Conservation (phyloP, 23 red algal species). For the Gracilaria caudata region DNA sequence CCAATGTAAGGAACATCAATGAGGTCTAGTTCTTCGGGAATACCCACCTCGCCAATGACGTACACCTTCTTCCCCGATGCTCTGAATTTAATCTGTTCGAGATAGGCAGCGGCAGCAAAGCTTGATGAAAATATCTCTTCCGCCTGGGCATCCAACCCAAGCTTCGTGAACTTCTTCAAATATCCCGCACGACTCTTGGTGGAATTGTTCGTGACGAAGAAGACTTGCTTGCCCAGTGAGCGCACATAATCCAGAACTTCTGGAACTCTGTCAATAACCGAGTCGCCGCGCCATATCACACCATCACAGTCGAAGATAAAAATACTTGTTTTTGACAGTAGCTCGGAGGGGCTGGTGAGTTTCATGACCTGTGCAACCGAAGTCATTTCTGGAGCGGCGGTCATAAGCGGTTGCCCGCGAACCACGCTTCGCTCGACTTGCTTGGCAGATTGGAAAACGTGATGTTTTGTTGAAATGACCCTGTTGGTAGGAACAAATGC, state of each 20-base stretch:
- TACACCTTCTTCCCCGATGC: constrained; percentile 96
- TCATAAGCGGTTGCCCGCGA: constrained; percentile 11
- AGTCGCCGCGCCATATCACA: constrained; percentile 93
- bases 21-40: constrained; percentile 89
- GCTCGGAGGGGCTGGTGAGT: constrained; percentile 43
- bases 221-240: constrained; percentile 79
- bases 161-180: constrained; percentile 91
- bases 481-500: constrained; percentile 19
- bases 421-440: not conserved
- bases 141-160: constrained; percentile 87
- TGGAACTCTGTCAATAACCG: constrained; percentile 83
- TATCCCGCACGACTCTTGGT: constrained; percentile 94
- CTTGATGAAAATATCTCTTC: constrained; percentile 99
- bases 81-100: constrained; percentile 88
- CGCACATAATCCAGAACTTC: constrained; percentile 85
- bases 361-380: constrained; percentile 3
- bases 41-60: constrained; percentile 93
- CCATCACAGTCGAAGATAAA: constrained; percentile 99
- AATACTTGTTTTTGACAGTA: constrained; percentile 74
- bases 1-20: constrained; percentile 91
- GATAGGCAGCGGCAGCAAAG: constrained; percentile 97
- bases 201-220: constrained; percentile 99
- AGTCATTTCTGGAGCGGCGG: not conserved
- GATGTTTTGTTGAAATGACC: not conserved
- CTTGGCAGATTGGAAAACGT: not conserved